A percentile compares a stretch with the other conserved stretches of the same genome.
Evolutionary conservation across 352 stramenopile species (phyloP).

Genomic region (Phytophthora chlamydospora): DNA sequence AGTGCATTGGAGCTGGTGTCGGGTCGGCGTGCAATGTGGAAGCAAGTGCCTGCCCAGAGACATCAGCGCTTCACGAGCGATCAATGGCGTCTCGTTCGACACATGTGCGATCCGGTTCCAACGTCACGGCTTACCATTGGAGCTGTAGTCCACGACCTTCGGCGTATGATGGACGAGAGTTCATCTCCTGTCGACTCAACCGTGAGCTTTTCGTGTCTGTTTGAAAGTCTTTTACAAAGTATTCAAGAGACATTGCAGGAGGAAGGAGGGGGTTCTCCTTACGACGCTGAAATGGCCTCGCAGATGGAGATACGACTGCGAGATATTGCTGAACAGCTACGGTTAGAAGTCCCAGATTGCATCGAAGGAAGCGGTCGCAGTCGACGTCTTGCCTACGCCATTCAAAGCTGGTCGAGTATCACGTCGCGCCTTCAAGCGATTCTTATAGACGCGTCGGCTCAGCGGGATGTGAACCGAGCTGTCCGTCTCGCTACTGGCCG

Average conservation of each 20-base stretch:
- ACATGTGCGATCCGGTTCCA: constrained; percentile 20
- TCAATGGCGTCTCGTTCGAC: constrained; percentile 20
- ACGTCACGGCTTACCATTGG: constrained; percentile 4
- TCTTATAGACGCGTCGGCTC: neutral
- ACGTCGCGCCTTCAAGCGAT: constrained; percentile 2
- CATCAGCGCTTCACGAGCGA: constrained; percentile 15
- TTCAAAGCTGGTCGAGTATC: constrained; percentile 15
- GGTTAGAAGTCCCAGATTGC: neutral
- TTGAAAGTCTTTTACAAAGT: constrained; percentile 1
- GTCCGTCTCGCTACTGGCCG: constrained; percentile 9
- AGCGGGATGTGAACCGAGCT: neutral
- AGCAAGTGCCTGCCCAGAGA: constrained; percentile 3
- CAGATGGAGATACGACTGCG: constrained; percentile 7
- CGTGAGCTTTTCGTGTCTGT: neutral
- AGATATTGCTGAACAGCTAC: constrained; percentile 9
- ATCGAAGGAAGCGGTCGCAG: constrained; percentile 9
- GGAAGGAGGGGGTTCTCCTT: neutral
- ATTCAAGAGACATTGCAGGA: neutral
- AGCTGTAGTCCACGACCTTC: constrained; percentile 21
- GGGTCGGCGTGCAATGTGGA: neutral
- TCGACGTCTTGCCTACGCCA: constrained; percentile 9
- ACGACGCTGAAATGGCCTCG: constrained; percentile 5
- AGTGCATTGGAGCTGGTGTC: constrained; percentile 21
- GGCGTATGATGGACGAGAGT: constrained; percentile 1
- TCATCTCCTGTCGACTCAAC: neutral